Evolutionary conservation across 768 basidiomycete species (phyloP).

Genomic region (Russula compacta): DNA sequence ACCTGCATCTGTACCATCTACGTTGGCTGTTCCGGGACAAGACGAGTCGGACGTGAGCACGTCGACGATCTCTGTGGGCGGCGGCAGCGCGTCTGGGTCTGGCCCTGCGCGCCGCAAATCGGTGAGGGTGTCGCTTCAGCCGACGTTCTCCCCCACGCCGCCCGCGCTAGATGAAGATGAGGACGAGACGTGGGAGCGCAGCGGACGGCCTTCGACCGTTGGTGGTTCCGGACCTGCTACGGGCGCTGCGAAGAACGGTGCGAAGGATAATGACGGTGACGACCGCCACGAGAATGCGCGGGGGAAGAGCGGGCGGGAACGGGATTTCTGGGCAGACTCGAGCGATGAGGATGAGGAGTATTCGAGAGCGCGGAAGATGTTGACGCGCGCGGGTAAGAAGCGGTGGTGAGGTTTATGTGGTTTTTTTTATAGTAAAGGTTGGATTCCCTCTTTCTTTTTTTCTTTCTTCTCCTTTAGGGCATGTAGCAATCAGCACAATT

Average conservation of each 20-base stretch:
- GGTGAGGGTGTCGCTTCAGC: constrained; percentile 68
- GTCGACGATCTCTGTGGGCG: constrained; percentile 21
- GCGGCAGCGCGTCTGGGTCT: background rate
- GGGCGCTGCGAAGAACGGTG: background rate
- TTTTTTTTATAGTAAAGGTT: no score
- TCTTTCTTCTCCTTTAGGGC: background rate
- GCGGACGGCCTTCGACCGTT: constrained; percentile 12
- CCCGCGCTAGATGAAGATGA: constrained; percentile 48
- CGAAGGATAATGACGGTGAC: background rate
- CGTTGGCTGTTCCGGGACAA: constrained; percentile 17
- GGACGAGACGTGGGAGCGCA: constrained; percentile 18
- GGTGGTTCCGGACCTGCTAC: constrained; percentile 5
- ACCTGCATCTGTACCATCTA: background rate
- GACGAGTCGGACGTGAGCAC: constrained; percentile 26
- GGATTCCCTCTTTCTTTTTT: background rate
- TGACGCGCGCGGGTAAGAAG: constrained; percentile 39
- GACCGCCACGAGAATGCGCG: constrained; percentile 19
- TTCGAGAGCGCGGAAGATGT: constrained; percentile 42
- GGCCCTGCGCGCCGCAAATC: constrained; percentile 45
- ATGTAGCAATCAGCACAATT: background rate
- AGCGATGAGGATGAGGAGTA: constrained; percentile 68
- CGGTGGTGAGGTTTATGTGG: constrained; percentile 22
- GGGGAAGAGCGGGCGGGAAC: constrained; percentile 10
- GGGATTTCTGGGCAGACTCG: constrained; percentile 63
- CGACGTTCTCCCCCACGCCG: constrained; percentile 66